These are phyloP conservation scores for Cyphellophora attinorum DNA, from an alignment of 2,329 filamentous ascomycete genomes.

Conservation along the genomic window DNA sequence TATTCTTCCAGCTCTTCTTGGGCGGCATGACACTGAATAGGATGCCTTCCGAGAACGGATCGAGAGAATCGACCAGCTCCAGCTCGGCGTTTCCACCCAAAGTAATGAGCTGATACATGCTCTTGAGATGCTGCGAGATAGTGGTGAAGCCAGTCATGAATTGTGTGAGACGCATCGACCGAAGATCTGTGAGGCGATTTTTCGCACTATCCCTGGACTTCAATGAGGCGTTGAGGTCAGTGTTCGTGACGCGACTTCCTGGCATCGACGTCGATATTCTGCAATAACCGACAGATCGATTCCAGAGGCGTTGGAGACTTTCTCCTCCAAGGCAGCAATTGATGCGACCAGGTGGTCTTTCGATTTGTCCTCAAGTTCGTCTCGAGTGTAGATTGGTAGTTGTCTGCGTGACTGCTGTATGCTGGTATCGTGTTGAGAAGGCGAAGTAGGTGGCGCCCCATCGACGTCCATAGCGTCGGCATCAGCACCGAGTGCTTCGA, in stretches of 20 bases:
- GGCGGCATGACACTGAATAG: slow-evolving; percentile 97
- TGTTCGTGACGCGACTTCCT: slow-evolving; percentile 73
- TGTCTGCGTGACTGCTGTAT: slow-evolving; percentile 37
- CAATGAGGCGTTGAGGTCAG: slow-evolving; percentile 72
- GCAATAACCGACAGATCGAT: slow-evolving; percentile 83
- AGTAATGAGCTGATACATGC: slow-evolving; percentile 99
- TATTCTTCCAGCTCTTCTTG: slow-evolving; percentile 99
- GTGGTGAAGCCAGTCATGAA: slow-evolving; percentile 97
- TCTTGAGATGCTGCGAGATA: slow-evolving; percentile 90
- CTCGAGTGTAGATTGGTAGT: slow-evolving; percentile 69
- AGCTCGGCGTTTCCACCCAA: slow-evolving; percentile 98
- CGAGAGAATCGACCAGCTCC: slow-evolving; percentile 89
- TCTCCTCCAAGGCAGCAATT: slow-evolving; percentile 59
- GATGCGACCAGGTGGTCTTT: slow-evolving; percentile 53
- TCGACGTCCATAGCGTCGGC: slow-evolving; percentile 20
- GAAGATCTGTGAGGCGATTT: slow-evolving; percentile 83
- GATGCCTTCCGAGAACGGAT: slow-evolving; percentile 95
- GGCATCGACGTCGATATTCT: slow-evolving; percentile 77
- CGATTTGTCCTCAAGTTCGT: slow-evolving; percentile 55
- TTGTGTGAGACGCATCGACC: slow-evolving; percentile 79
- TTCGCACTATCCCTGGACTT: slow-evolving; percentile 74
- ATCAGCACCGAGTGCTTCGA: slow-evolving; percentile 57
- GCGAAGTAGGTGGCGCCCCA: slow-evolving; percentile 26
- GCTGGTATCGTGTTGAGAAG: slow-evolving; percentile 34
- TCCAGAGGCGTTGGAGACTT: slow-evolving; percentile 66